Conservation (phyloP, 306 rosid genomes). For the Pterocarpus macrocarpus region DNA sequence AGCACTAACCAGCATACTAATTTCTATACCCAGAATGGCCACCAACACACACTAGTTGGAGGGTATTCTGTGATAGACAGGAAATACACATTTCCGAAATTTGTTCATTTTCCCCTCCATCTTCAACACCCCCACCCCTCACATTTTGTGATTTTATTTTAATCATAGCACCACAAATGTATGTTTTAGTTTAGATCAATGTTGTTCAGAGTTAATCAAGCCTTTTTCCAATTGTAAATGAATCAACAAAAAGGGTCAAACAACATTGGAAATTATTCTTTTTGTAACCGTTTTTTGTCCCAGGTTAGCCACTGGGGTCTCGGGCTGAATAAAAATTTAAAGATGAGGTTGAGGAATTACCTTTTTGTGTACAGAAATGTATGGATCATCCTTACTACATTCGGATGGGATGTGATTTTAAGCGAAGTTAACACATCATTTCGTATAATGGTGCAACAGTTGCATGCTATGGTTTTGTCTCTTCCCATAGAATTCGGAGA, state of each 20-base stretch:
- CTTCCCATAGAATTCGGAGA: too few species aligned
- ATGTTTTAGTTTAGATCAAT: constrained; percentile 59
- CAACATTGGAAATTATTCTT: constrained; percentile 45
- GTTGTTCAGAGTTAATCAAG: constrained; percentile 46
- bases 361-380: constrained; percentile 40
- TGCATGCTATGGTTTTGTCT: constrained; percentile 20
- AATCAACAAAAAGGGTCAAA: constrained; percentile 49
- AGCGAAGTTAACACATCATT: background rate
- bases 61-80: constrained; percentile 48
- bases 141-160: constrained; percentile 31
- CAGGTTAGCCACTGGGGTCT: constrained; percentile 28
- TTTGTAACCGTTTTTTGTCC: constrained; percentile 12
- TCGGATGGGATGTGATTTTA: too few species aligned
- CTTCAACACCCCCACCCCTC: constrained; percentile 12
- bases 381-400: constrained; percentile 24
- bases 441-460: background rate
- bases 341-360: constrained; percentile 32
- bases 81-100: constrained; percentile 32
- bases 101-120: constrained; percentile 37
- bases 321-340: constrained; percentile 32
- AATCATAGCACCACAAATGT: constrained; percentile 53
- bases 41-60: constrained; percentile 48
- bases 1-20: constrained; percentile 51
- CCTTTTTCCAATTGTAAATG: constrained; percentile 58
- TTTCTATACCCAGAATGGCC: constrained; percentile 43